These are phyloP conservation scores for Yarrowia deformans DNA, from an alignment of 805 yeast genomes.

Conservation along the genomic window DNA sequence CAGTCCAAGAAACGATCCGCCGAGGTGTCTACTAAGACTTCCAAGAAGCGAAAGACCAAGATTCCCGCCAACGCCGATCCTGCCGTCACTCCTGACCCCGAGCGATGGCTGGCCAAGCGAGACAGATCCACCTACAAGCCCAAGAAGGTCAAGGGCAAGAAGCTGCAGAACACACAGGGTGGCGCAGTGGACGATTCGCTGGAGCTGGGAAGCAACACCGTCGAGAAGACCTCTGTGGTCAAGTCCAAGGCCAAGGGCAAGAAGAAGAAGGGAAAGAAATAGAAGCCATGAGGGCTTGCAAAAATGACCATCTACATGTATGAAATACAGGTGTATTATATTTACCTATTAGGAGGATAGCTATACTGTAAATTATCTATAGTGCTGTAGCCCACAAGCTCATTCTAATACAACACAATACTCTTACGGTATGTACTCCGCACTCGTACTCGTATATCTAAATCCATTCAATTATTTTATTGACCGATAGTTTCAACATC, in stretches of 20 bases:
- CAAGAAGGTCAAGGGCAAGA: constrained; percentile 67
- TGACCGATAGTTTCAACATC: constrained; percentile 1
- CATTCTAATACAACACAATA: neutral
- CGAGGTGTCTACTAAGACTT: constrained; percentile 42
- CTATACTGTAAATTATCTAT: no score
- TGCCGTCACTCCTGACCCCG: constrained; percentile 60
- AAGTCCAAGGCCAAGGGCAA: constrained; percentile 45
- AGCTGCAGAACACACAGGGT: constrained; percentile 60
- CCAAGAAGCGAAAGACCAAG: constrained; percentile 51
- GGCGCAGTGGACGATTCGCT: constrained; percentile 56
- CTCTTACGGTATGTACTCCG: no score
- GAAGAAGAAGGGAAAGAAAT: constrained; percentile 50
- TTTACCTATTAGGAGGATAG: no score
- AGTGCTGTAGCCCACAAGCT: neutral
- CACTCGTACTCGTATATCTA: neutral
- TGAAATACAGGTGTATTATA: constrained; percentile 14
- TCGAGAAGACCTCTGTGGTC: constrained; percentile 40
- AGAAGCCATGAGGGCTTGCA: neutral
- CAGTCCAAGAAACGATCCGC: constrained; percentile 48
- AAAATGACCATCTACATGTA: constrained; percentile 9
- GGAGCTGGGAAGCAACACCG: constrained; percentile 40
- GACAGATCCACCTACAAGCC: constrained; percentile 86
- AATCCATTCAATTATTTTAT: constrained; percentile 27
- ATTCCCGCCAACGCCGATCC: constrained; percentile 56
- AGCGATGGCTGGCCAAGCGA: constrained; percentile 90